These are phyloP conservation scores for Hyphopichia buzzinii DNA, from an alignment of 1,139 yeast genomes.

Conservation along the genomic window DNA sequence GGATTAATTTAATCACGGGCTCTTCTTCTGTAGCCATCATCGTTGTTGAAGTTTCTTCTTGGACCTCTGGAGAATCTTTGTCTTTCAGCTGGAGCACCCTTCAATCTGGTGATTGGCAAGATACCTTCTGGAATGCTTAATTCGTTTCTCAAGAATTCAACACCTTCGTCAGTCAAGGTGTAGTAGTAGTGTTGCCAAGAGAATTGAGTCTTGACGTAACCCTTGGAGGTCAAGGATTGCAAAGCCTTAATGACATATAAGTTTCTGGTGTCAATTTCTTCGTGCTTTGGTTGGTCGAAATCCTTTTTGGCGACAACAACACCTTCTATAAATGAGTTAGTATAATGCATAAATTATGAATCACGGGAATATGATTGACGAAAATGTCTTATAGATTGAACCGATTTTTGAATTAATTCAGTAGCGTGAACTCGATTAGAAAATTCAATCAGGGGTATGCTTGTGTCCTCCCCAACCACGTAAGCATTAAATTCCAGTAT, in stretches of 20 bases:
- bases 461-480: too few species aligned
- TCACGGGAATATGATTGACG: too few species aligned
- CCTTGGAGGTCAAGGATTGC: conserved; percentile 98
- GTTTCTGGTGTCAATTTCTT: conserved; percentile 97
- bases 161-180: conserved; percentile 99
- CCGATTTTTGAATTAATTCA: too few species aligned
- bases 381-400: too few species aligned
- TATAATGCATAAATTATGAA: too few species aligned
- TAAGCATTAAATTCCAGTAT: too few species aligned
- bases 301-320: conserved; percentile 99
- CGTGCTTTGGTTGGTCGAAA: conserved; percentile 96
- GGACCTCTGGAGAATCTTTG: conserved; percentile 51
- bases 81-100: conserved; percentile 88
- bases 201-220: conserved; percentile 99
- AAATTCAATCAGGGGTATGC: too few species aligned
- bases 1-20: conserved; percentile 40
- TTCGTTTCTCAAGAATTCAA: conserved; percentile 96
- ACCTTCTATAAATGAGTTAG: conserved; percentile 70
- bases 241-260: conserved; percentile 98
- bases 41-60: conserved; percentile 20
- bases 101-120: conserved; percentile 98
- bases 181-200: conserved; percentile 99
- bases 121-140: conserved; percentile 98
- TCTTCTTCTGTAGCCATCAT: conserved; percentile 45
- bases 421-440: too few species aligned